Evolutionary conservation across 2,329 filamentous ascomycete genomes (phyloP), one percentile per base, ranked within the genome.

Genomic region (Corinectria fuckeliana): DNA sequence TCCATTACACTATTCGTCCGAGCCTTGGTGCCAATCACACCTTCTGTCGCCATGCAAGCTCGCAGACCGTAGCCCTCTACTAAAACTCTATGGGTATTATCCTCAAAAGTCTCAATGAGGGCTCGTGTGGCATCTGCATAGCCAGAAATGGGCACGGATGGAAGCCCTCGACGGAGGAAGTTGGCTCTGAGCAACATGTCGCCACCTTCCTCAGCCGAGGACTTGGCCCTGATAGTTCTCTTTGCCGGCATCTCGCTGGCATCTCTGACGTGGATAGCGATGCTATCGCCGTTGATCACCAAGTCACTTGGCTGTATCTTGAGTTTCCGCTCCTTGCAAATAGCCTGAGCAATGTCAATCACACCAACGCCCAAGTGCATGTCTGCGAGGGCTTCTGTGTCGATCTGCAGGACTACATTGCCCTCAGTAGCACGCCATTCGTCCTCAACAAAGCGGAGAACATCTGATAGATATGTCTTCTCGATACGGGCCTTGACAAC

Each of bases 1-100:
- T 99, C 95, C 85, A 97, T 92, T 67, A 99, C 88, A 71, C 89
- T 92, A 80, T 99, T 99, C 62, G 90, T 89, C 8, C 83, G 85
- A 3, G 89, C 90, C 67, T 84, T 81, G 18, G 87, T 88, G 56
- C 93, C 93, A 56, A 96, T 83, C 5, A 99, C 91, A 63, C 95
- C 95, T 62, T 93, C 91, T 0, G 95, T 99, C 9, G 89, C 96
- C 89, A 99, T 96, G 79, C 93, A 97, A 26, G 87, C 85, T 41
- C 87, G 87, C 49, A 99, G 82, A 1, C 95, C 95, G 76, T 99
- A 98, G 2, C 95, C 95, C 83, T 98, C 95, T 3, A 99, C 95
- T 1, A 97, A 82, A 44, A 94, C 92, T 14, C 85, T 88, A 67
- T 89, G 84, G 34, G 89, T 88, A 26, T 82, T 84, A 3, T 85